Percentiles rank a stretch among this genome's conserved stretches.
phyloP scores from a whole-genome alignment of 305 asterid species.

The Stenogyne calaminthoides region DNA sequence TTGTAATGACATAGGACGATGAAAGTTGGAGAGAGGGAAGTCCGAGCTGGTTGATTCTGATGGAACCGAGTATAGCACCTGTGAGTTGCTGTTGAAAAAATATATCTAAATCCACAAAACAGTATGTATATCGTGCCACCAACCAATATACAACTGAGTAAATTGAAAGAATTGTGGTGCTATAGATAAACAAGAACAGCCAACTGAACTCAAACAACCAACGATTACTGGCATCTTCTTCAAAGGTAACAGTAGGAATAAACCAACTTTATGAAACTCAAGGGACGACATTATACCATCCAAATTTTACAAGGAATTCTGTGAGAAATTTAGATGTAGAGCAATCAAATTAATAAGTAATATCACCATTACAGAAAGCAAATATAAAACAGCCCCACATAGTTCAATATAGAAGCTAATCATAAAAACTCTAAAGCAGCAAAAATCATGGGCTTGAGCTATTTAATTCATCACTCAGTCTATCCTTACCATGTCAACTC shows the following conservation, averaged over 20 bases:
- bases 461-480: neutral
- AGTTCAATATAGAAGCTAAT: slow-evolving; percentile 5
- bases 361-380: neutral
- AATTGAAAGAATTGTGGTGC: neutral
- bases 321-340: neutral
- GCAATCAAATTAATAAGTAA: neutral
- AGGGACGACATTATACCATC: neutral
- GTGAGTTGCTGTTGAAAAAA: neutral
- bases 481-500: neutral
- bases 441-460: neutral
- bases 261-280: neutral
- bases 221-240: neutral
- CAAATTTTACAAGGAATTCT: too few relatives aligned
- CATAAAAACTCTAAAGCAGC: neutral
- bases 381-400: neutral
- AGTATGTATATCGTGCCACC: neutral
- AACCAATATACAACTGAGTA: too few relatives aligned
- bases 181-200: neutral
- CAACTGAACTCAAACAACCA: neutral
- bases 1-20: neutral
- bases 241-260: neutral
- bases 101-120: neutral
- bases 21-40: neutral
- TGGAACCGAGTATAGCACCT: too few relatives aligned
- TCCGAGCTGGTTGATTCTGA: neutral